phyloP scores from a whole-genome alignment of 805 yeast genomes.

The Wickerhamomyces alni region DNA sequence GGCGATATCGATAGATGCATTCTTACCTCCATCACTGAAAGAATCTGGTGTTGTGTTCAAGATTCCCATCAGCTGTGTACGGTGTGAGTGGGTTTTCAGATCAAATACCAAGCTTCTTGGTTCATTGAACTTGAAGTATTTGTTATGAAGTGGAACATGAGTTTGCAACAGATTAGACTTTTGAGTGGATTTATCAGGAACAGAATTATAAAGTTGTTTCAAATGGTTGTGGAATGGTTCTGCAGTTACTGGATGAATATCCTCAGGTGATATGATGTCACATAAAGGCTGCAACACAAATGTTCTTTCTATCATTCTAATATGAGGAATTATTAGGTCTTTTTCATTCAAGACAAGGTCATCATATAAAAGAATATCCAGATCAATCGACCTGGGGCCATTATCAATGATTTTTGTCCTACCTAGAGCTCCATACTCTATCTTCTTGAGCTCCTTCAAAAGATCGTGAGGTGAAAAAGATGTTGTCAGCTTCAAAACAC shows the following conservation, averaged over 20 bases:
- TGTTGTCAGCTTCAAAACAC: slow-evolving; percentile 68
- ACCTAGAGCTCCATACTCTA: slow-evolving; percentile 67
- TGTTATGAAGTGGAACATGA: slow-evolving; percentile 39
- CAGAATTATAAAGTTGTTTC: slow-evolving; percentile 40
- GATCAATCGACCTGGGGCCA: slow-evolving; percentile 89
- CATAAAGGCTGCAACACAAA: slow-evolving; percentile 88
- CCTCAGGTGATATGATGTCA: slow-evolving; percentile 65
- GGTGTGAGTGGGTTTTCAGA: slow-evolving; percentile 33
- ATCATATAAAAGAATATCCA: slow-evolving; percentile 72
- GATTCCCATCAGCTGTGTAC: slow-evolving; percentile 81
- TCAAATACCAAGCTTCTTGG: slow-evolving; percentile 36
- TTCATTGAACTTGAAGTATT: slow-evolving; percentile 11
- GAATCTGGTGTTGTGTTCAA: slow-evolving; percentile 92
- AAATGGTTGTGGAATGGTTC: slow-evolving; percentile 72
- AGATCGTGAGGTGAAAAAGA: slow-evolving; percentile 57
- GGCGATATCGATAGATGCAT: slow-evolving; percentile 33
- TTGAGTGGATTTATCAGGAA: slow-evolving; percentile 31
- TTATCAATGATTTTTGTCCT: slow-evolving; percentile 78
- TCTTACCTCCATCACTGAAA: slow-evolving; percentile 81
- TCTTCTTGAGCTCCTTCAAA: slow-evolving; percentile 54
- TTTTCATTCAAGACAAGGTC: slow-evolving; percentile 46
- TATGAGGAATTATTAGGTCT: slow-evolving; percentile 76
- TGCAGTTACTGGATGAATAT: slow-evolving; percentile 78
- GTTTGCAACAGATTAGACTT: slow-evolving; percentile 45
- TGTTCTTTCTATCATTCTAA: slow-evolving; percentile 79